Percentiles rank a stretch among this genome's conserved stretches.
These are phyloP conservation scores for Hsuehochloa calcarea DNA, from an alignment of 176 grass and related monocot genomes.

Conservation along the genomic window DNA sequence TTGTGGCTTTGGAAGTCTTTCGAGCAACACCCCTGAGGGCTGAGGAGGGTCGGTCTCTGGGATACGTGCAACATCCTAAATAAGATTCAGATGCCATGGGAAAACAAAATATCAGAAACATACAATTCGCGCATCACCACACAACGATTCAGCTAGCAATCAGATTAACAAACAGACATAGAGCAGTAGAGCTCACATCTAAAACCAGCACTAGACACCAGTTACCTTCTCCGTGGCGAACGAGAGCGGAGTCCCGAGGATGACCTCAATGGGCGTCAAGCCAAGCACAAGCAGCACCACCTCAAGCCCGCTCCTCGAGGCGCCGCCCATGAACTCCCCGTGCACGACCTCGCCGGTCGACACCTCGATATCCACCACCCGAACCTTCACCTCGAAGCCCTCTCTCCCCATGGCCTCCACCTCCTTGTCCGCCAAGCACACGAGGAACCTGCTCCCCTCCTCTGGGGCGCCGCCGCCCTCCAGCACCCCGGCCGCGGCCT, in stretches of 20 bases:
- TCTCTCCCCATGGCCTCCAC: constrained; percentile 30
- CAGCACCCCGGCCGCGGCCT: constrained; percentile 69
- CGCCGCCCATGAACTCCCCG: constrained; percentile 74
- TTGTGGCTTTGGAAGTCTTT: not conserved
- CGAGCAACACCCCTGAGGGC: no score
- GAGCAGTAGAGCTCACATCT: not conserved
- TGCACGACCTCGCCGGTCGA: constrained; percentile 78
- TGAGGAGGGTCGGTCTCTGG: not conserved
- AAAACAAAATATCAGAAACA: not conserved
- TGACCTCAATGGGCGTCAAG: constrained; percentile 73
- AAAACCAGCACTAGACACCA: not conserved
- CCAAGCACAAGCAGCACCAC: constrained; percentile 74
- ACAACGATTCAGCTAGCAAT: not conserved
- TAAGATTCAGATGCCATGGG: not conserved
- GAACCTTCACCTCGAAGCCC: constrained; percentile 58
- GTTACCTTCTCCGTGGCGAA: constrained; percentile 66
- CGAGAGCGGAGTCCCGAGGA: constrained; percentile 63
- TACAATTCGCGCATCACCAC: not conserved
- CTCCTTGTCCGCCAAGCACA: constrained; percentile 83
- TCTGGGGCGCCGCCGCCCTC: constrained; percentile 31
- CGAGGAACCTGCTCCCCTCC: constrained; percentile 60
- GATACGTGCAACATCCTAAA: not conserved
- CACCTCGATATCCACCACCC: constrained; percentile 63
- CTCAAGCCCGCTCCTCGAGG: constrained; percentile 65
- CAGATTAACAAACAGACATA: not conserved